phyloP scores from a whole-genome alignment of 23 red algal genomes.

The Chondrus crispus region DNA sequence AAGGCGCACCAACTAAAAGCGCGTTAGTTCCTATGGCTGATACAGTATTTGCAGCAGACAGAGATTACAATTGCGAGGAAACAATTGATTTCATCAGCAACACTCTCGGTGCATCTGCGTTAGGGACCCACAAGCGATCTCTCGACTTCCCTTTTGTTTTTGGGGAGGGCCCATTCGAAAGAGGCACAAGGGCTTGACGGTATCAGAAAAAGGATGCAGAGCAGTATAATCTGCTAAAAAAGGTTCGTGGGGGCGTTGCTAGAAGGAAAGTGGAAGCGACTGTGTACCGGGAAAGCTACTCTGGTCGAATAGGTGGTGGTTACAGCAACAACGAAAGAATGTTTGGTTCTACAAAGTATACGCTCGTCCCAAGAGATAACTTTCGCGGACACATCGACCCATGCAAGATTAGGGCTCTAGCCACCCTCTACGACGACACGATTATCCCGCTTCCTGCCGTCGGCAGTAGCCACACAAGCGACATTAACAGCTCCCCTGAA shows the following conservation, averaged over 20 bases:
- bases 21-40: not conserved
- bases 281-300: not conserved
- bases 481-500: too few species aligned
- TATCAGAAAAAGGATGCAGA: not conserved
- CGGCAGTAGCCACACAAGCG: not conserved
- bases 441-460: not conserved
- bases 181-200: not conserved
- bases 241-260: not conserved
- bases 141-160: not conserved
- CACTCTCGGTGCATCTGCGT: not conserved
- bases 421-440: not conserved
- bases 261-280: not conserved
- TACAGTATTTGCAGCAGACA: not conserved
- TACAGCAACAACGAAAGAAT: not conserved
- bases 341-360: not conserved
- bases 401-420: not conserved
- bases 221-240: not conserved
- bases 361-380: not conserved
- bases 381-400: not conserved
- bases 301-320: not conserved
- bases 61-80: not conserved
- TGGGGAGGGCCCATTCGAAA: not conserved
- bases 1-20: not conserved
- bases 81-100: not conserved
- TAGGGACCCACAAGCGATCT: not conserved